A percentile compares a stretch with the other conserved stretches of the same genome.
phyloP scores from a whole-genome alignment of 2,329 filamentous ascomycete genomes.

The Colletotrichum noveboracense region DNA sequence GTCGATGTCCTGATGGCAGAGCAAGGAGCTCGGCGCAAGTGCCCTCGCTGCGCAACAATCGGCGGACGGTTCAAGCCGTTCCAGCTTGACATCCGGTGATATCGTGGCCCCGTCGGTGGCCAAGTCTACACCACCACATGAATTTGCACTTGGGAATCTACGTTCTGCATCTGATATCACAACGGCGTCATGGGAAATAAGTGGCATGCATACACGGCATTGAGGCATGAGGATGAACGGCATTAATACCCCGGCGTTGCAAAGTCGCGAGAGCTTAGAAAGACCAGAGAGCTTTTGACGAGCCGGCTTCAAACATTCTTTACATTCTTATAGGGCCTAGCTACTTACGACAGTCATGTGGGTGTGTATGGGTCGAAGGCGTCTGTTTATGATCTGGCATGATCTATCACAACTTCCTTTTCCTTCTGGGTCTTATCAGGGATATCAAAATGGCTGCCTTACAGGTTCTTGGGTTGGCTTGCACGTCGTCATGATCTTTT shows the following conservation, averaged over 20 bases:
- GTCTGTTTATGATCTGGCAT: neutral
- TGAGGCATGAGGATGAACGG: constrained; percentile 9
- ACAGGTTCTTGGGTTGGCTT: constrained; percentile 5
- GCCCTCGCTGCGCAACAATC: constrained; percentile 79
- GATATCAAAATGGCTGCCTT: constrained; percentile 16
- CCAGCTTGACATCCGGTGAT: constrained; percentile 77
- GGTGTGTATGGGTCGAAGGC: neutral
- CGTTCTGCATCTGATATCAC: constrained; percentile 17
- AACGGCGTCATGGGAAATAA: constrained; percentile 16
- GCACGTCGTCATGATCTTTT: constrained; percentile 15
- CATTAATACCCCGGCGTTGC: constrained; percentile 23
- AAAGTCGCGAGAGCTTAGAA: constrained; percentile 19
- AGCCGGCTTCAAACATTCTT: constrained; percentile 19
- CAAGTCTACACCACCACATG: neutral
- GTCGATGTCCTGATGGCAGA: constrained; percentile 81
- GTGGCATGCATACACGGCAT: constrained; percentile 19
- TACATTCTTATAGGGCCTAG: constrained; percentile 8
- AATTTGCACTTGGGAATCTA: neutral
- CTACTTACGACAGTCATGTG: constrained; percentile 3
- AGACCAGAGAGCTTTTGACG: constrained; percentile 19
- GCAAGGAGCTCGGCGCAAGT: constrained; percentile 77
- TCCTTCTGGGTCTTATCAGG: neutral
- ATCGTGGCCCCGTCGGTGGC: neutral
- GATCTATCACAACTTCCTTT: neutral
- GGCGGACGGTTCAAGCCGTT: constrained; percentile 85